phyloP scores from a whole-genome alignment of 805 yeast genomes.

The Monosporozyma yasuniensis region DNA sequence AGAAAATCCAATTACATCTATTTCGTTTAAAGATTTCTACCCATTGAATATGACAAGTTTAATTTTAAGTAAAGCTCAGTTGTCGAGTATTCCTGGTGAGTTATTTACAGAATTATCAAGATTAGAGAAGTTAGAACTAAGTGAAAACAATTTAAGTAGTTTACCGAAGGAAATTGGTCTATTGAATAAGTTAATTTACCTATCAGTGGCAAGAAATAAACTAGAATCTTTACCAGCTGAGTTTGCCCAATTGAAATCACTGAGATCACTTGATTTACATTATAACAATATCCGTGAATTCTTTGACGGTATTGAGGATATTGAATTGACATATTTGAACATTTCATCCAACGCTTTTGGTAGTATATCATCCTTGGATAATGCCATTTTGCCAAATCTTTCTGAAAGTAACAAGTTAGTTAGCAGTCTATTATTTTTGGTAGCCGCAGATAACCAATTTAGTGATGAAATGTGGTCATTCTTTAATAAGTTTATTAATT shows the following conservation, averaged over 20 bases:
- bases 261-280: constrained; percentile 70
- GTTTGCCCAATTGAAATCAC: constrained; percentile 48
- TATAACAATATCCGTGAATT: constrained; percentile 69
- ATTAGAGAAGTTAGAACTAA: constrained; percentile 65
- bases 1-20: constrained; percentile 69
- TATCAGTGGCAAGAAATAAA: constrained; percentile 69
- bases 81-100: constrained; percentile 60
- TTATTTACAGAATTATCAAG: constrained; percentile 54
- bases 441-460: constrained; percentile 76
- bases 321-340: constrained; percentile 54
- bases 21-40: constrained; percentile 32
- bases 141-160: constrained; percentile 71
- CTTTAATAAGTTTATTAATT: constrained; percentile 47
- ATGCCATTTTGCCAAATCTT: constrained; percentile 42
- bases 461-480: constrained; percentile 67
- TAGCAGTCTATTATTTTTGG: constrained; percentile 45
- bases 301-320: constrained; percentile 58
- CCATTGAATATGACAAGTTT: constrained; percentile 59
- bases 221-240: constrained; percentile 60
- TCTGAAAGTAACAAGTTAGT: constrained; percentile 30
- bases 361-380: constrained; percentile 8
- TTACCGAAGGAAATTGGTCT: constrained; percentile 62
- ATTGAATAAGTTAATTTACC: constrained; percentile 48
- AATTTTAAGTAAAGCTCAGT: constrained; percentile 72
- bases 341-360: constrained; percentile 65